These are phyloP conservation scores for Sicyos baderoa DNA, from an alignment of 306 rosid genomes.

Conservation along the genomic window DNA sequence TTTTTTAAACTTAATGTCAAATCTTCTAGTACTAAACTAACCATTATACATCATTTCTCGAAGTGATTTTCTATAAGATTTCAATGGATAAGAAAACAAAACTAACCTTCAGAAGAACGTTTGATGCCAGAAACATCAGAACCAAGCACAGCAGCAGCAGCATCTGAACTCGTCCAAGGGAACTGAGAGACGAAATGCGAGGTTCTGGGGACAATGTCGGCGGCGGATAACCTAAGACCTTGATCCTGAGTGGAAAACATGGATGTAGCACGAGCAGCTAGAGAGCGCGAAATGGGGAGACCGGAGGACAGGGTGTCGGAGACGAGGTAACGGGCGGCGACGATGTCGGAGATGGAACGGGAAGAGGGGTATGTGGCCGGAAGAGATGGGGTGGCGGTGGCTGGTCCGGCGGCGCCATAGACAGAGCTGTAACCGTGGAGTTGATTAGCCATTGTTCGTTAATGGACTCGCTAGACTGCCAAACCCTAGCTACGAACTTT, in stretches of 20 bases:
- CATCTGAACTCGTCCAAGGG: slow-evolving; percentile 45
- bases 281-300: background rate
- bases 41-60: background rate
- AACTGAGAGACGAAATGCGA: slow-evolving; percentile 40
- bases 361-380: slow-evolving; percentile 6
- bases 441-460: slow-evolving; percentile 15
- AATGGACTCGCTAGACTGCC: background rate
- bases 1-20: background rate
- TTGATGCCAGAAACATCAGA: slow-evolving; percentile 35
- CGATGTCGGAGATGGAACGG: slow-evolving; percentile 14
- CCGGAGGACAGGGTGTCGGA: slow-evolving; percentile 8
- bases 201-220: slow-evolving; percentile 28
- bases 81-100: background rate
- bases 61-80: background rate
- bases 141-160: slow-evolving; percentile 35
- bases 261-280: slow-evolving; percentile 7
- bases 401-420: background rate
- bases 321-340: slow-evolving; percentile 8
- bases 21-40: slow-evolving; percentile 1
- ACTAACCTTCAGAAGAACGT: slow-evolving; percentile 70
- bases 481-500: slow-evolving; percentile 6
- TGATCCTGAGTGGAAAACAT: slow-evolving; percentile 15
- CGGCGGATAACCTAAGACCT: slow-evolving; percentile 27
- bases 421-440: slow-evolving; percentile 11
- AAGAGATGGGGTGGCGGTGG: slow-evolving; percentile 9